Percentiles rank a stretch among this genome's conserved stretches.
These are phyloP conservation scores for Diaporthe amygdali DNA, from an alignment of 2,329 filamentous ascomycete species.

Conservation along the genomic window DNA sequence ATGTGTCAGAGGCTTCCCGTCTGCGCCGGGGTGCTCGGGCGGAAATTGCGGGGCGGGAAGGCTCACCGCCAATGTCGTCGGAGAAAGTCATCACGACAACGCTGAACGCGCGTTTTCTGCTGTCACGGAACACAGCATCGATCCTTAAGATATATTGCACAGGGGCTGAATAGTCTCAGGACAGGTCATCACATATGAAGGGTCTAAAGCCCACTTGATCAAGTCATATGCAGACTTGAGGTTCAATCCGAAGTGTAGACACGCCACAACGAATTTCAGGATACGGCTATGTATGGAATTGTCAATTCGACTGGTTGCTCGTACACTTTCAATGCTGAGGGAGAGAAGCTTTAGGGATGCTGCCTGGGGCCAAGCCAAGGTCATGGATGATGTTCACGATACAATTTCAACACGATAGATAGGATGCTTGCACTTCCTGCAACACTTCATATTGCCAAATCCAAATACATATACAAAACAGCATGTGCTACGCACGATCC, in stretches of 20 bases:
- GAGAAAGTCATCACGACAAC: not conserved
- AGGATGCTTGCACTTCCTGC: not conserved
- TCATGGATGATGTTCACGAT: not conserved
- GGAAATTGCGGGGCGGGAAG: slow-evolving; percentile 1
- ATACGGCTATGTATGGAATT: not conserved
- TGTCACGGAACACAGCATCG: not conserved
- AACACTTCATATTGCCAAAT: not conserved
- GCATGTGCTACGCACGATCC: not conserved
- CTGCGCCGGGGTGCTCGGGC: not conserved
- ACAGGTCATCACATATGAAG: not conserved
- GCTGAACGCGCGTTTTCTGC: no score
- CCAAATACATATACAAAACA: not conserved
- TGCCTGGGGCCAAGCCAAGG: no score
- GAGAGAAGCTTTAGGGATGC: no score
- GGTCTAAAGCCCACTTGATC: not conserved
- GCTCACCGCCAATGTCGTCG: slow-evolving; percentile 4
- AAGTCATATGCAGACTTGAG: not conserved
- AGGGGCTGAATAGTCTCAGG: not conserved
- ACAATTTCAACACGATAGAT: not conserved
- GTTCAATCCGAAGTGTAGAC: not conserved
- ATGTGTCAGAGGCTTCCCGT: not conserved
- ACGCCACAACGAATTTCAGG: not conserved
- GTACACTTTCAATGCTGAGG: no score
- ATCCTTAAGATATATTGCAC: not conserved
- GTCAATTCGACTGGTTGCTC: not conserved